Evolutionary conservation across 306 rosid species (phyloP).

Genomic region (Vigna unguiculata): DNA sequence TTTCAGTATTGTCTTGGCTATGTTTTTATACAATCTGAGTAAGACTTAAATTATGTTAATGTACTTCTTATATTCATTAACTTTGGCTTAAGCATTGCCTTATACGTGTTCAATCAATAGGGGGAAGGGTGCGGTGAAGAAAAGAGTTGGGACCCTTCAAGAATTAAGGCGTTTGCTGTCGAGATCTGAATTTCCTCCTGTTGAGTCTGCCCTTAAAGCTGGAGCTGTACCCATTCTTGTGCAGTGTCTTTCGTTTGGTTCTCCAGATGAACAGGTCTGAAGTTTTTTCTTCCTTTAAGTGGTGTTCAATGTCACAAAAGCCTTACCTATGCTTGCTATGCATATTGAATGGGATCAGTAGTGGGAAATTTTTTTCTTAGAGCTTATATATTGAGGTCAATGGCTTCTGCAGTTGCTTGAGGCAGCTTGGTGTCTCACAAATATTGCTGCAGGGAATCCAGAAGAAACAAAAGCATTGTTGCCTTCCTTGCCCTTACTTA

Average conservation of each 20-base stretch:
- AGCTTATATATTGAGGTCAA: conserved; percentile 40
- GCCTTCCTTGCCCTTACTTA: conserved; percentile 88
- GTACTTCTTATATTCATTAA: conserved; percentile 23
- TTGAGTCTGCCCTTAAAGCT: conserved; percentile 82
- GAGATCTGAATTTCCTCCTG: conserved; percentile 87
- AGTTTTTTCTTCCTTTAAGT: conserved; percentile 32
- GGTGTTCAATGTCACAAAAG: conserved; percentile 27
- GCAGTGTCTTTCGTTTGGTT: conserved; percentile 94
- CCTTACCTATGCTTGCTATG: conserved; percentile 33
- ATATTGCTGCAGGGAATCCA: conserved; percentile 96
- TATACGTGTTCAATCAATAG: conserved; percentile 55
- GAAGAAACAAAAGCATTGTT: conserved; percentile 91
- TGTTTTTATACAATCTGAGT: conserved; percentile 21
- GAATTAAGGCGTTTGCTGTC: conserved; percentile 86
- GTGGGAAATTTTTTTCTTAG: conserved; percentile 32
- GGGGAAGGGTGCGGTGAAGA: conserved; percentile 90
- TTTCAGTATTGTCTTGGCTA: conserved; percentile 7
- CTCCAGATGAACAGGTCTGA: conserved; percentile 92
- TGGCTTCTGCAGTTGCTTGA: conserved; percentile 84
- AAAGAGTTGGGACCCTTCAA: conserved; percentile 79
- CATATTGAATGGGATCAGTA: conserved; percentile 18
- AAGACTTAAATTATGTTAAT: conserved; percentile 37
- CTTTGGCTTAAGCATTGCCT: conserved; percentile 22
- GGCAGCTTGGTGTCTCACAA: conserved; percentile 99
- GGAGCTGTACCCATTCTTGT: conserved; percentile 80